Evolutionary conservation across 805 yeast genomes (phyloP), one percentile per base, ranked within the genome.

Genomic region (Starmera amethionina): DNA sequence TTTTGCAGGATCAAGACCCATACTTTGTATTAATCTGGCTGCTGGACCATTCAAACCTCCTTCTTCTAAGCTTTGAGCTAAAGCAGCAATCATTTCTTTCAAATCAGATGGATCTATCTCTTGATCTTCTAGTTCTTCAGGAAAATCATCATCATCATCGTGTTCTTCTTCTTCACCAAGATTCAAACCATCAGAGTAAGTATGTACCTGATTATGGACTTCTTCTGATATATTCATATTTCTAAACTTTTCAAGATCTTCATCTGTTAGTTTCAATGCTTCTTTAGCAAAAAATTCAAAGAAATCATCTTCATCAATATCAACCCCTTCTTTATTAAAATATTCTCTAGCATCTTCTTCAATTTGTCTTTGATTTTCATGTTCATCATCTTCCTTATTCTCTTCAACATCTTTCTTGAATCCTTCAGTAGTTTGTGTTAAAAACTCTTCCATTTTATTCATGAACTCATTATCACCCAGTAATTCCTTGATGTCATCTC

Each of bases 291-390:
- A 76, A 48, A 66, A 79, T 51, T 80, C 87, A 48, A 79, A 75
- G 51, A 80, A 80, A 49, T 80, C 86, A 51, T 79, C 86, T 47
- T 78, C 84, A 49, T 75, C 77, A 8, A 79, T 73, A 40, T 64
- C 72, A 14, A 66, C 53, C 10, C 60, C 60, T 38, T 64, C 65
- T 1, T 50, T 35, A n/a, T 51, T 42, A 33, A 67, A 52, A 32
- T 58, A 60, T 16, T 53, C 46, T 29, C 46, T 39, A 0, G 57
- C 62, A 30, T 49, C 52, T 11, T 49, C 49, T 31, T 22, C 27
- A 22, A 8, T 22, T 22, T 22, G 27, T 8, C 60, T 57, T 5
- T 46, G 54, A 9, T 51, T 56, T 2, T 46, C 52, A 9, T 43
- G 51, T 11, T 43, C 44, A 10, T 48, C 52, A 22, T 44, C 41